Base-by-base conservation (phyloP, 192 early-diverging fungal species). In the Gigaspora rosea region DNA sequence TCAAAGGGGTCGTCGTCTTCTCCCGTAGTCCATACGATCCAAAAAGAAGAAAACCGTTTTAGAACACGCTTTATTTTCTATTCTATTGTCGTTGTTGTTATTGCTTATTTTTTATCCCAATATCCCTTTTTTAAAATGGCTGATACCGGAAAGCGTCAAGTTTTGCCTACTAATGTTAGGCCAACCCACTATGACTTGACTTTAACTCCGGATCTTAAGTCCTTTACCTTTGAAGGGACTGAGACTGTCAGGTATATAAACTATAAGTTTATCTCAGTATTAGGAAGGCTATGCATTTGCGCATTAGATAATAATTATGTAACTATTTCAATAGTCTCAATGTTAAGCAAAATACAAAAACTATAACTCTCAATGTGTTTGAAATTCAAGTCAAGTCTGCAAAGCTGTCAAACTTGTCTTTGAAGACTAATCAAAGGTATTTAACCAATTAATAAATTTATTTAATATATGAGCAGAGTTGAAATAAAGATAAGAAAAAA, bases 121-220 rank as follows among this genome's bases (percentile, higher is more conserved):
- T 66, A 66, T 16, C 11, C 5, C 8, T n/a, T 71, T 41, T 51
- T 33, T 51, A 71, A 52, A 71, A 71, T 71, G 69, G 13, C 69
- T 20, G 27, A 22, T 32, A n/a, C 54, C 1, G 36, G 68, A 33
- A 78, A 79, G 47, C 89, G 87, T 59, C 90, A 95, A 79, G 88
- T 96, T 57, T 89, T 97, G 48, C 96, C 96, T 58, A 91, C 90
- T 69, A 95, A 89, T 75, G 93, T 96, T 66, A 90, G 86, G 57
- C 96, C 96, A 10, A 80, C 86, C 50, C 93, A 96, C 82, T 97
- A 97, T 85, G 87, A 88, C 78, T 84, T 97, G 51, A 83, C 86
- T 8, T 80, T 97, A 13, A 92, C 90, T 18, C 95, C 96, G 2
- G 88, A 95, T 81, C 85, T 97, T 63, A 88, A 87, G n/a, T 82